Conservation (phyloP, 164 flowering plant genomes). For the Amborella trichopoda region DNA sequence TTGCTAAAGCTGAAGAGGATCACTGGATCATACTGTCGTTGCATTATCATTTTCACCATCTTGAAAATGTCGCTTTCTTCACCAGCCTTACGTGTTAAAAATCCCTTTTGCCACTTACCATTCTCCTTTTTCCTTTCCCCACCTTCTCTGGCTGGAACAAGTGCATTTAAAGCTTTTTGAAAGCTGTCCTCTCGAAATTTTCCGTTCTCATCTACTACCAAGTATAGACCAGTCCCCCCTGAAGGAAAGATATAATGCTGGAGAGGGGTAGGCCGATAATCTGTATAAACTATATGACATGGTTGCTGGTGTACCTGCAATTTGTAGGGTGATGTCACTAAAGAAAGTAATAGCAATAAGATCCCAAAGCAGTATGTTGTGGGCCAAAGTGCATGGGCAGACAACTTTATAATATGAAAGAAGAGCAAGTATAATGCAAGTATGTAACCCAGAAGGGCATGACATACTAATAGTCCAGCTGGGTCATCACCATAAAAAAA, state of each 20-base stretch:
- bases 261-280: constrained; percentile 98
- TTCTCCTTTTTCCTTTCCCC: constrained; percentile 60
- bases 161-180: constrained; percentile 89
- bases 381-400: too few species aligned
- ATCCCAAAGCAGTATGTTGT: too few species aligned
- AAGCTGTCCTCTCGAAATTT: constrained; percentile 96
- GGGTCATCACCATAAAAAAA: too few species aligned
- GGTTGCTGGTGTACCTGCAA: constrained; percentile 94
- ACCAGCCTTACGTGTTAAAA: constrained; percentile 43
- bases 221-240: constrained; percentile 77
- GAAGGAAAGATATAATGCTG: constrained; percentile 93
- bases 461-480: too few species aligned
- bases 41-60: constrained; percentile 94
- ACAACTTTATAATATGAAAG: too few species aligned
- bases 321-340: too few species aligned
- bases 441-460: too few species aligned
- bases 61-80: constrained; percentile 96
- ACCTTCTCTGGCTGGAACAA: constrained; percentile 55
- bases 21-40: constrained; percentile 95
- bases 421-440: too few species aligned
- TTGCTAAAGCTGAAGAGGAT: constrained; percentile 98
- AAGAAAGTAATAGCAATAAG: too few species aligned
- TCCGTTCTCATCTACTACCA: constrained; percentile 93
- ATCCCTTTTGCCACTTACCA: constrained; percentile 75
- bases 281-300: constrained; percentile 96